Evolutionary conservation across 2,329 filamentous ascomycete genomes (phyloP).

Genomic region (Monascus ruber): DNA sequence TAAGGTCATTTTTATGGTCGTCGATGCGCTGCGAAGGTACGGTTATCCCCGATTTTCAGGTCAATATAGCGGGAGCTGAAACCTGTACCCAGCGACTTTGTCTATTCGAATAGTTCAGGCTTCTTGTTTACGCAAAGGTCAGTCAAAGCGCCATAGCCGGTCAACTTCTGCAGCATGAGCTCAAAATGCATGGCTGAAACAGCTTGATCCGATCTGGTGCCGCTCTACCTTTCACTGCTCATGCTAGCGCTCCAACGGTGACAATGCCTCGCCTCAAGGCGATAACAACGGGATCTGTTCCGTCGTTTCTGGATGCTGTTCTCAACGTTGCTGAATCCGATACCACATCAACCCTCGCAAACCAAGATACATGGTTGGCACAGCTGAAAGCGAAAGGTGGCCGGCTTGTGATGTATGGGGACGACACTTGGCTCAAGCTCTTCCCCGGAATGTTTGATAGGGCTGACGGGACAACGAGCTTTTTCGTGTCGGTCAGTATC

Average conservation of each 20-base stretch:
- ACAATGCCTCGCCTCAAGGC: conserved; percentile 98
- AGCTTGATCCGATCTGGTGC: conserved; percentile 74
- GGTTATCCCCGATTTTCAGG: conserved; percentile 3
- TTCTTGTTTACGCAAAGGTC: conserved; percentile 84
- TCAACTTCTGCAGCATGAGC: not conserved
- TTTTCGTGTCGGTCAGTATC: conserved; percentile 80
- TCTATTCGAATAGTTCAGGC: conserved; percentile 67
- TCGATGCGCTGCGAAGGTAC: conserved; percentile 85
- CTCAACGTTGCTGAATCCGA: conserved; percentile 94
- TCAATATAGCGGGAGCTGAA: conserved; percentile 9
- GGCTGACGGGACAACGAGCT: conserved; percentile 87
- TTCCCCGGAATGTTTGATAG: conserved; percentile 83
- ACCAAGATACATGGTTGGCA: conserved; percentile 90
- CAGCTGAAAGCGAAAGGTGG: conserved; percentile 72
- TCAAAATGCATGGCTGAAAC: conserved; percentile 5
- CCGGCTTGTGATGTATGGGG: conserved; percentile 86
- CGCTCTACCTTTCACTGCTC: conserved; percentile 86
- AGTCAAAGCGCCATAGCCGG: conserved; percentile 3
- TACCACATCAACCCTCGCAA: conserved; percentile 72
- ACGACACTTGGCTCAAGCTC: conserved; percentile 96
- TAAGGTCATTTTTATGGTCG: conserved; percentile 90
- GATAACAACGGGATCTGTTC: conserved; percentile 94
- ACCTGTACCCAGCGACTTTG: conserved; percentile 62
- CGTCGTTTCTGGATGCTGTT: conserved; percentile 93
- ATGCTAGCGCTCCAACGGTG: conserved; percentile 92